Evolutionary conservation across 441 rosid species (phyloP).

Genomic region (Populus hybrid): DNA sequence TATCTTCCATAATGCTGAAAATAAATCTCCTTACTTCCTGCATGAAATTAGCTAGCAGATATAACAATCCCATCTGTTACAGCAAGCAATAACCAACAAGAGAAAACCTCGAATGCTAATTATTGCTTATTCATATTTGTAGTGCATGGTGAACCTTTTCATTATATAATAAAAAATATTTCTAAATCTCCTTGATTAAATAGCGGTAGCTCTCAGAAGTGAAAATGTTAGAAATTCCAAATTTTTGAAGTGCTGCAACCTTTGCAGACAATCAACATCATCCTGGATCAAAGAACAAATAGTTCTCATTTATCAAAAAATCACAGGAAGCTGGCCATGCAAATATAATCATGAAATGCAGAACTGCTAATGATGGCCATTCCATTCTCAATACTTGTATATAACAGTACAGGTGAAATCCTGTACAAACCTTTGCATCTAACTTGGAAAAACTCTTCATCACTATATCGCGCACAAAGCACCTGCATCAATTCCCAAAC

Average conservation of each 20-base stretch:
- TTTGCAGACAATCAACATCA: too few relatives aligned
- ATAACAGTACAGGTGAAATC: neutral
- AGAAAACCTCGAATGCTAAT: neutral
- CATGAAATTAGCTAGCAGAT: constrained; percentile 12
- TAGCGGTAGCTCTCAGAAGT: neutral
- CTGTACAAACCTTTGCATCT: constrained; percentile 66
- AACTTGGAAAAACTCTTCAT: constrained; percentile 71
- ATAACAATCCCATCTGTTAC: neutral
- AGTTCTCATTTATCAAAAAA: constrained; percentile 5
- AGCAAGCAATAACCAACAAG: neutral
- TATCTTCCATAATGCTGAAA: constrained; percentile 66
- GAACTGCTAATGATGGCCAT: neutral
- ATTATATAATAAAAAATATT: neutral
- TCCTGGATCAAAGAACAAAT: too few relatives aligned
- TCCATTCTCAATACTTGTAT: neutral
- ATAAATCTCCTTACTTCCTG: constrained; percentile 77
- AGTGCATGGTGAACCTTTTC: neutral
- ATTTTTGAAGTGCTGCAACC: neutral
- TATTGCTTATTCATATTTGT: neutral
- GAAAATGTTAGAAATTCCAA: neutral
- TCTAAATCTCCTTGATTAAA: neutral
- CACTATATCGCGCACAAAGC: constrained; percentile 78
- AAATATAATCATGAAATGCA: neutral
- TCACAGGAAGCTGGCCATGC: neutral
- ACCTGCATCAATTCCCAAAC: constrained; percentile 44